Percentiles rank a stretch among this genome's conserved stretches.
Evolutionary conservation across 2,329 filamentous ascomycete genomes (phyloP).

Genomic region (Septoria linicola): DNA sequence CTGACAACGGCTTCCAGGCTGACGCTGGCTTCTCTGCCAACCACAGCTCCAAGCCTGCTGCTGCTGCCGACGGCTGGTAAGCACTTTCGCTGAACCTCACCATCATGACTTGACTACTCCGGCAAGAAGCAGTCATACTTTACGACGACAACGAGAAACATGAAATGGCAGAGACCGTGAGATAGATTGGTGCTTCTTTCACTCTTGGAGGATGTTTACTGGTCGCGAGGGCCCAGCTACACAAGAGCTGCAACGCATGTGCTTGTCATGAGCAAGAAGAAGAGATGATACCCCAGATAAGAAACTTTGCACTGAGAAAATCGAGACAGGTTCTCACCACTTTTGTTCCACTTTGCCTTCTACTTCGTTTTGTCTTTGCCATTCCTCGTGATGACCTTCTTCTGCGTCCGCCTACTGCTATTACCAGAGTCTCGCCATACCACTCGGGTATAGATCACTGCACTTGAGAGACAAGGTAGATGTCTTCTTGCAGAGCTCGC

Average conservation of each 20-base stretch:
- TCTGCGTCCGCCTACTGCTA: too few relatives aligned
- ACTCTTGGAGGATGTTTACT: background rate
- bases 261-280: background rate
- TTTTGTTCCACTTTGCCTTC: background rate
- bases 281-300: background rate
- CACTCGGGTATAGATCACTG: too few relatives aligned
- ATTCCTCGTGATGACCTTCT: background rate
- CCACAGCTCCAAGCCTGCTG: constrained; percentile 8
- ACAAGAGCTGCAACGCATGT: constrained; percentile 1
- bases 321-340: constrained; percentile 15
- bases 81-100: background rate
- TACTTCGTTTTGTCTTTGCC: background rate
- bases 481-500: too few relatives aligned
- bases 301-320: constrained; percentile 5
- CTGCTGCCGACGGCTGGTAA: constrained; percentile 19
- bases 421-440: too few relatives aligned
- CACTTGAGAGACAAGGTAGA: too few relatives aligned
- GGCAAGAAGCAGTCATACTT: background rate
- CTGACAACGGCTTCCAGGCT: constrained; percentile 25
- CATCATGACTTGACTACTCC: background rate
- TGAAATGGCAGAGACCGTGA: constrained; percentile 9
- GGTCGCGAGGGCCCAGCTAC: constrained; percentile 4
- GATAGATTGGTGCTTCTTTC: background rate
- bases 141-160: background rate
- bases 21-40: constrained; percentile 25